Evolutionary conservation across 345 rosid genomes (phyloP).

Genomic region (Gossypium turneri): DNA sequence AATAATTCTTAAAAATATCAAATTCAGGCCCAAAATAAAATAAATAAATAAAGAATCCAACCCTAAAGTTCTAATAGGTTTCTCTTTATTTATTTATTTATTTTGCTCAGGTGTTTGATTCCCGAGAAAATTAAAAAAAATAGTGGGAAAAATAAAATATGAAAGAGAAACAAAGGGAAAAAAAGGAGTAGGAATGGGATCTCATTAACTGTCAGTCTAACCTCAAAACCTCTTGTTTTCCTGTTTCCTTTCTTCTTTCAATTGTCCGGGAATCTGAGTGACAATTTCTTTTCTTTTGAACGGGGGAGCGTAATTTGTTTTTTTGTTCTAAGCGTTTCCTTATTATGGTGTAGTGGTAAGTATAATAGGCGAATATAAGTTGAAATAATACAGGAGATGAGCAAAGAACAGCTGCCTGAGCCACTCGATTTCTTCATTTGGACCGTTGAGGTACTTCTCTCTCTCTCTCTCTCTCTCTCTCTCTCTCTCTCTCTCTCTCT

Average conservation of each 20-base stretch:
- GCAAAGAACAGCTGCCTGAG: constrained; percentile 76
- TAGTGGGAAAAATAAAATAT: constrained; percentile 7
- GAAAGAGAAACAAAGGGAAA: too few relatives aligned
- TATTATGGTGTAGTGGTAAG: neutral
- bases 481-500: too few relatives aligned
- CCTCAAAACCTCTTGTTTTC: neutral
- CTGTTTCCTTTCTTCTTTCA: neutral
- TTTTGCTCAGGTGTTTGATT: too few relatives aligned
- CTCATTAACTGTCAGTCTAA: constrained; percentile 37
- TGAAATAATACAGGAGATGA: constrained; percentile 42
- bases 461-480: neutral
- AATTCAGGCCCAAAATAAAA: too few relatives aligned
- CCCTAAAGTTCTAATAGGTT: too few relatives aligned
- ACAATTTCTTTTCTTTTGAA: neutral
- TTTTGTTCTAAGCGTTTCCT: neutral
- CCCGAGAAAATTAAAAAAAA: too few relatives aligned
- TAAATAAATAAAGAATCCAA: too few relatives aligned
- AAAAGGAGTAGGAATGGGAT: constrained; percentile 22
- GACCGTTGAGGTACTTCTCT: constrained; percentile 75
- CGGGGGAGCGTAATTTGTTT: neutral
- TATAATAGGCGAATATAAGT: constrained; percentile 11
- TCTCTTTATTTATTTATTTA: too few relatives aligned
- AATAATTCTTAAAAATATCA: too few relatives aligned
- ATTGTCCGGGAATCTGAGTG: constrained; percentile 4
- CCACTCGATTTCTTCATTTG: constrained; percentile 99